Conservation (phyloP, 306 rosid species). For the Crotalaria pallida region DNA sequence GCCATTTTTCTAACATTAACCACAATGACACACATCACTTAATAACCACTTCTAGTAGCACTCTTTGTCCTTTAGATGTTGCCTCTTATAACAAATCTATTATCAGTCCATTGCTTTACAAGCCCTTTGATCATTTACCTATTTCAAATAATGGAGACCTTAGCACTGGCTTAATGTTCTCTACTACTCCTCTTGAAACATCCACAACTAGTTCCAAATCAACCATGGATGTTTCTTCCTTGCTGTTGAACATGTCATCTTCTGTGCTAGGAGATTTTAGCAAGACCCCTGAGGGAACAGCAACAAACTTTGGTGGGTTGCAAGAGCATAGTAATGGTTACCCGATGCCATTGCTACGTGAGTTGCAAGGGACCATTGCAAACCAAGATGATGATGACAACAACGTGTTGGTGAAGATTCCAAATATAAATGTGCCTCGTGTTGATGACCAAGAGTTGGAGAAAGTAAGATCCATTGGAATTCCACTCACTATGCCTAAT, state of each 20-base stretch:
- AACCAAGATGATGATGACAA: conserved; percentile 13
- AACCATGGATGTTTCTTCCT: conserved; percentile 48
- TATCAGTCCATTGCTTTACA: conserved; percentile 28
- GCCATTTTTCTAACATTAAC: conserved; percentile 30
- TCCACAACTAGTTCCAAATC: conserved; percentile 12
- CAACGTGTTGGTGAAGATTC: conserved; percentile 22
- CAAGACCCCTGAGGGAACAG: conserved; percentile 4
- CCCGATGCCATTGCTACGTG: conserved; percentile 24
- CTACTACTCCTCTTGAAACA: conserved; percentile 35
- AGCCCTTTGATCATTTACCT: conserved; percentile 33
- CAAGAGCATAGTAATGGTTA: conserved; percentile 38
- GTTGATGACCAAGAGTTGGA: conserved; percentile 35
- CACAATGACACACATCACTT: conserved; percentile 29
- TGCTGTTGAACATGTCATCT: conserved; percentile 67
- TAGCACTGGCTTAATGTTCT: conserved; percentile 18
- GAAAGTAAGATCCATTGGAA: conserved; percentile 31
- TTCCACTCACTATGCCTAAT: conserved; percentile 31
- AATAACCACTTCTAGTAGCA: background rate
- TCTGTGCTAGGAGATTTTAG: conserved; percentile 46
- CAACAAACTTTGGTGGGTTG: conserved; percentile 13
- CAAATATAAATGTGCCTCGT: conserved; percentile 10
- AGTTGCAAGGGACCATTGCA: background rate
- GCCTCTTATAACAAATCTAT: conserved; percentile 41
- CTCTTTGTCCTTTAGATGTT: conserved; percentile 35
- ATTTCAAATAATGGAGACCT: conserved; percentile 34